These are phyloP conservation scores for Syzygium jambos DNA, from an alignment of 345 rosid genomes.

Conservation along the genomic window DNA sequence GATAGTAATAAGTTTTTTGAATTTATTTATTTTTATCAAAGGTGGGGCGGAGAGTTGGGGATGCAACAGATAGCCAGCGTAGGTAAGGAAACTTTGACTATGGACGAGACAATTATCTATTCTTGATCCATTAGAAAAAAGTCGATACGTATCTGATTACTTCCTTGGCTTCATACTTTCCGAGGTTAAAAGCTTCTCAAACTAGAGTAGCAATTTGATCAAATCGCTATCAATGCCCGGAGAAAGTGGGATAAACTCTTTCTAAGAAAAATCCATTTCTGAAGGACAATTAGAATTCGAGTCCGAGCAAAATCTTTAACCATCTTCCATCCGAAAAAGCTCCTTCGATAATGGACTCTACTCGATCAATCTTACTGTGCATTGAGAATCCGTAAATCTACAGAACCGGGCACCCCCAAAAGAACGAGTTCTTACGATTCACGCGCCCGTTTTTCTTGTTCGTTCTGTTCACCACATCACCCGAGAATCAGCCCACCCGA, in stretches of 20 bases:
- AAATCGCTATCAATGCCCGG: too few relatives aligned
- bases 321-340: not conserved
- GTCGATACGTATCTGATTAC: not conserved
- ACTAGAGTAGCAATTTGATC: too few relatives aligned
- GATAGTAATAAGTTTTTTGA: too few relatives aligned
- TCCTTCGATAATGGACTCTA: not conserved
- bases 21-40: too few relatives aligned
- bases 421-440: not conserved
- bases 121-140: not conserved
- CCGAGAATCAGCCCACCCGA: not conserved
- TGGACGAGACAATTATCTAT: not conserved
- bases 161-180: not conserved
- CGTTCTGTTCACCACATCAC: not conserved
- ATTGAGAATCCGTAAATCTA: not conserved
- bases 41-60: too few relatives aligned
- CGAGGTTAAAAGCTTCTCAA: too few relatives aligned
- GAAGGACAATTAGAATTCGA: too few relatives aligned
- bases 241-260: too few relatives aligned
- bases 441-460: too few relatives aligned
- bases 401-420: not conserved
- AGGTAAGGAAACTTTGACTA: not conserved
- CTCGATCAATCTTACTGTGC: not conserved
- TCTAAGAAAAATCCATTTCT: not conserved
- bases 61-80: too few relatives aligned
- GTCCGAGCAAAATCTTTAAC: not conserved